Evolutionary conservation across 2,329 filamentous ascomycete species (phyloP), one percentile per base, ranked within the genome.

Genomic region (Zasmidium citrigriseum): DNA sequence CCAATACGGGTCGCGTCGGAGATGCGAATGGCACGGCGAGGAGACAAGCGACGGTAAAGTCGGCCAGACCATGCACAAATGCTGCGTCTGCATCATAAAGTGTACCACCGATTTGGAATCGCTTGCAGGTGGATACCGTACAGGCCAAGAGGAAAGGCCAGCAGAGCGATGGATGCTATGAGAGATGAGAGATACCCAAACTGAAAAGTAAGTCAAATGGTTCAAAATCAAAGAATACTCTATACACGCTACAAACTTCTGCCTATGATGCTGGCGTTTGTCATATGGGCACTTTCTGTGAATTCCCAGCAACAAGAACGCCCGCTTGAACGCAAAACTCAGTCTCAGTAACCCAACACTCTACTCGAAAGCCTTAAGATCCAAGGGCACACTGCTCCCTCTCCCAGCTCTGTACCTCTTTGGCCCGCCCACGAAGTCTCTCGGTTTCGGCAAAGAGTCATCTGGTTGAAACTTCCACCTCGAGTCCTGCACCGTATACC

Each of bases 361-460:
- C 29, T 44, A 80, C 48, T 78, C 75, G 59, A 89, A 81, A 14
- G 82, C 80, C 64, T 80, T 85, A 71, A 99, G 76, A 78, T 98
- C 91, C 67, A 98, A 79, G 25, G 95, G 95, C 66, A 98, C 93
- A 79, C 90, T 97, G 77, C 92, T 97, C 27, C 92, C 93, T 71
- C 93, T 85, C 9, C 95, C 95, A 34, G 95, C 95, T 62, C 93
- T 83, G 75, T 98, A 99, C 72, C 86, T 86, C 73, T 89, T 92
- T 20, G 83, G 77, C 2, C 85, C 86, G n/a, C 89, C 89, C 1
- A 81, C 77, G 70, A 96, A 97, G 1, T 89, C 86, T 68, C 93
- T 83, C 21, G 93, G 93, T 67, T 92, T 93, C 0, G 95, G 93
- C 48, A 98, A 82, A 66, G 90, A 82, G 34, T 82, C 84, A 68